Evolutionary conservation across 306 rosid species (phyloP).

Genomic region (Prunus mume): DNA sequence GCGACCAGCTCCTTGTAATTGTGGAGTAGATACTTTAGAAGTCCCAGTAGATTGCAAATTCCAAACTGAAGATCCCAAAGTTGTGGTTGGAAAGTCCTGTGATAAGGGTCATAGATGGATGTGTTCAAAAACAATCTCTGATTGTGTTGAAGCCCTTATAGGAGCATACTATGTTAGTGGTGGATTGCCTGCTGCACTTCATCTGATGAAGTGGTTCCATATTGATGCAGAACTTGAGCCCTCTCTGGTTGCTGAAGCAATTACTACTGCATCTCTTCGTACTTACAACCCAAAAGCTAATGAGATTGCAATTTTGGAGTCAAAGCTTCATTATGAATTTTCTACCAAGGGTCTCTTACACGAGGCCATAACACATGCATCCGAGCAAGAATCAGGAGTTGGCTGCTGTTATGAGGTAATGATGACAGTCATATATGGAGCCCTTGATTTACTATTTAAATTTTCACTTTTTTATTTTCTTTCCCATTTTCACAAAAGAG

Average conservation of each 20-base stretch:
- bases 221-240: conserved; percentile 69
- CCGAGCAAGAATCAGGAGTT: conserved; percentile 54
- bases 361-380: conserved; percentile 79
- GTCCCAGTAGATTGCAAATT: conserved; percentile 71
- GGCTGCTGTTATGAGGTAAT: conserved; percentile 80
- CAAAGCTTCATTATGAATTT: conserved; percentile 67
- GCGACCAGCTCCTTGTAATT: conserved; percentile 59
- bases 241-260: conserved; percentile 64
- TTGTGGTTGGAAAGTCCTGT: conserved; percentile 77
- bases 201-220: conserved; percentile 80
- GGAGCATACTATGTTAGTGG: conserved; percentile 86
- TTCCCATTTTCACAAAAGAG: neutral
- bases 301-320: conserved; percentile 63
- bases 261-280: conserved; percentile 57
- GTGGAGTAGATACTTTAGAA: conserved; percentile 76
- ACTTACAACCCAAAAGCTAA: conserved; percentile 46
- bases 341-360: conserved; percentile 74
- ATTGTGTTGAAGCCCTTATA: conserved; percentile 90
- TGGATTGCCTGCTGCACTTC: conserved; percentile 72
- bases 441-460: neutral
- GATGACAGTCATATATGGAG: neutral
- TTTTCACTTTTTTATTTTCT: neutral
- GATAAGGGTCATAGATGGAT: conserved; percentile 93
- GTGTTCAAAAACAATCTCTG: conserved; percentile 82
- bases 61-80: conserved; percentile 63